Base-by-base conservation (phyloP, 495 filamentous ascomycete species). In the Cercophora sp. region DNA sequence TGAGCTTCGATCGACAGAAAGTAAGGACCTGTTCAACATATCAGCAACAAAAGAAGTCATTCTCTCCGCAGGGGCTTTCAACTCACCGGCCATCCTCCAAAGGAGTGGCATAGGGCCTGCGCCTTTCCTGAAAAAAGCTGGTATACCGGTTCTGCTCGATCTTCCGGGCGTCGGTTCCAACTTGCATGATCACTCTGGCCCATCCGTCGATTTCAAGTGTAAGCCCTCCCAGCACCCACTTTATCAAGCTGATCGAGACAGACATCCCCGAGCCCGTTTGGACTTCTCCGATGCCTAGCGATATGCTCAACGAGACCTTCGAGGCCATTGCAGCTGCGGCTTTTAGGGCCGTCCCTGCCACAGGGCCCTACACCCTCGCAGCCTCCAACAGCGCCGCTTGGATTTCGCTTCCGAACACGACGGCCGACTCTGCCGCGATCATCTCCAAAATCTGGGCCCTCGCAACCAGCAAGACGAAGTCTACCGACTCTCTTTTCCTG, bases 31-130 rank as follows among this genome's bases (percentile, higher is more conserved):
- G 5, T 58, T 43, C 40, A 62, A 54, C 36, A 15, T 56, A 1
- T 54, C 54, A 2, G 46, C 40, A 8, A 52, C 36, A n/a, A 45
- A 46, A 19, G 63, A 66, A 20, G 57, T 60, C 10, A 31, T 60
- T 8, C n/a, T 56, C 20, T 45, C 54, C 1, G 43, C 43, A 2
- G 80, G 80, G 18, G 68, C 71, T 3, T 56, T 83, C 18, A 72
- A 79, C 42, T 76, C 75, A 13, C 77, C 79, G 0, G 77, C 80
- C 26, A 57, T 82, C 4, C 64, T 82, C 8, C 72, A 79, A 46
- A 60, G 79, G 3, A 73, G 68, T 24, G 79, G 79, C 4, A 71
- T 80, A 31, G 79, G 79, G 5, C 65, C 69, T 8, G 59, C 61
- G 5, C 54, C 54, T 5, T 51, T 80, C 10, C 59, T 82, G 0